Evolutionary conservation across 23 red algal species (phyloP), one percentile per base, ranked within the genome.

Genomic region (Gracilaria domingensis): DNA sequence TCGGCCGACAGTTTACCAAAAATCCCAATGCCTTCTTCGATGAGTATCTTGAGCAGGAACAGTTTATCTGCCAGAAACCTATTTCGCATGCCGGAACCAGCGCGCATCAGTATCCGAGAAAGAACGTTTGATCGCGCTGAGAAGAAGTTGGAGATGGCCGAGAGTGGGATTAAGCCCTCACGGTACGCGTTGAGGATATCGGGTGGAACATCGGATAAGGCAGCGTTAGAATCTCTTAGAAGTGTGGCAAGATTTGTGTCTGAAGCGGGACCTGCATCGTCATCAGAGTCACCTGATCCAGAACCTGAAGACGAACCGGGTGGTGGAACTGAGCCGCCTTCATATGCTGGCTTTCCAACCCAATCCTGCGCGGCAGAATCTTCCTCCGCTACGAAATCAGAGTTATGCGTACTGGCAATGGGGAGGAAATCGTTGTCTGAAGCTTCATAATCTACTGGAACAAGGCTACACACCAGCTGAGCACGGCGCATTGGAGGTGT

Each of bases 1-100:
- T 99, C 97, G 20, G 97, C 97, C 40, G 76, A 82, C n/a, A 99
- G 90, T 65, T 99, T 99, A 28, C 97, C 97, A 59, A 87, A 94
- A 61, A 99, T 66, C 30, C 97, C 97, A 26, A 99, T 92, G 12
- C 85, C 94, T 84, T 99, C 94, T 66, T 99, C 97, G 67, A 99
- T 96, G 18, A 92, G 48, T 37, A 99, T 96, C 81, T 99, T 99
- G 58, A 93, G 75, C 55, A 96, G 53, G 66, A 99, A 99, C 42
- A 96, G 87, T 62, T 95, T 88, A 64, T 99, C 97, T 29, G 97
- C 97, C 23, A 99, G 78, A 56, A 99, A 96, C 9, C 97, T 82
- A 72, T 94, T 93, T 3, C 96, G 88, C 96, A 98, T 94, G 2
- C 87, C 96, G 21, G 83, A 78, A 20, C 88, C 79, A 16, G 83